Conservation (phyloP, 805 yeast genomes). For the Osmozyma mogii region DNA sequence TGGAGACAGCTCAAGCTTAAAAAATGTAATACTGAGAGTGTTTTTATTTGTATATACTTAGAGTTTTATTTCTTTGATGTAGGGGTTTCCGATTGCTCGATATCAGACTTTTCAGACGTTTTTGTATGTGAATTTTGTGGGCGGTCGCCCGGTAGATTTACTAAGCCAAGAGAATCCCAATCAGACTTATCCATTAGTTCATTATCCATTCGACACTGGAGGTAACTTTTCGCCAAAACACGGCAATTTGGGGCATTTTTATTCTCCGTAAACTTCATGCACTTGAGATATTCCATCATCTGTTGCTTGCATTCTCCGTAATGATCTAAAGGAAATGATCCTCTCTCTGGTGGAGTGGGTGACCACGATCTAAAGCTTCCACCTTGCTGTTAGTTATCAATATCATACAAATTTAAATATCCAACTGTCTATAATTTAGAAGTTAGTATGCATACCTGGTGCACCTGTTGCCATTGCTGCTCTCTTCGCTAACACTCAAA, state of each 20-base stretch:
- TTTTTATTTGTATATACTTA: too few relatives aligned
- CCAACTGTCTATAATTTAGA: not conserved
- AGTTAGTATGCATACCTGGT: slow-evolving; percentile 11
- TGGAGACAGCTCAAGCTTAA: too few relatives aligned
- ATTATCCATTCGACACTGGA: slow-evolving; percentile 85
- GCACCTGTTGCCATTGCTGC: slow-evolving; percentile 14
- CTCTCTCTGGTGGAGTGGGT: slow-evolving; percentile 94
- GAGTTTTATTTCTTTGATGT: not conserved
- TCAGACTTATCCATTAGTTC: slow-evolving; percentile 34
- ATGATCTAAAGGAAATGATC: slow-evolving; percentile 94
- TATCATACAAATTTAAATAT: too few relatives aligned
- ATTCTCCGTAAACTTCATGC: slow-evolving; percentile 71
- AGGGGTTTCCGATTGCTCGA: too few relatives aligned
- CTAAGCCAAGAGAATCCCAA: slow-evolving; percentile 37
- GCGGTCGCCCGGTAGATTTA: slow-evolving; percentile 34
- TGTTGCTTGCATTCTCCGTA: slow-evolving; percentile 68
- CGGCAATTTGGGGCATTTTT: slow-evolving; percentile 91
- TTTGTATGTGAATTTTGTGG: too few relatives aligned
- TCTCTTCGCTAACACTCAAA: not conserved
- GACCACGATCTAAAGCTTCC: slow-evolving; percentile 31
- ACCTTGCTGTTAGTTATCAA: slow-evolving; percentile 11
- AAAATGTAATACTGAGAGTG: too few relatives aligned
- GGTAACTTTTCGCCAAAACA: slow-evolving; percentile 68
- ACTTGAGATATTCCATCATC: slow-evolving; percentile 69
- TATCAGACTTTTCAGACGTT: too few relatives aligned